Base-by-base conservation (phyloP, 805 yeast genomes). In the Nakazawaea ambrosiae region DNA sequence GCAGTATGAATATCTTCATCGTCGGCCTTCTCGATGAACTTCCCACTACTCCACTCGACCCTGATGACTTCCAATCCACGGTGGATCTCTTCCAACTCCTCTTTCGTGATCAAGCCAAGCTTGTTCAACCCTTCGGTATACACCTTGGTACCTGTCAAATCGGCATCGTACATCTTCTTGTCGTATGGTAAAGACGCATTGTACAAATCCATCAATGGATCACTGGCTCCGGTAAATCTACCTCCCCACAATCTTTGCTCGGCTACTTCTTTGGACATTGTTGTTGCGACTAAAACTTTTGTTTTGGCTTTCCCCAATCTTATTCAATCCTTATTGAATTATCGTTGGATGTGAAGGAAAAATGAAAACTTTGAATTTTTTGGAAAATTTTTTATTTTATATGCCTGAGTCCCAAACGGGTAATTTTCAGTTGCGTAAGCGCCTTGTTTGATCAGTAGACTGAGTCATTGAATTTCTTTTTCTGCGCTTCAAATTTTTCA, bases 1-100 rank as follows among this genome's bases (percentile, higher is more conserved):
- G 98, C 98, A 30, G 99, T 92, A 60, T 92, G 99, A 46, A 92
- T 92, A 55, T 92, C 99, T 62, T 92, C 99, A 60, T 92, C 99
- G 27, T 94, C 95, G 10, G 81, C 73, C 55, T 84, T 80, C 55
- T 80, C 94, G 10, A 65, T 80, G 56, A 87, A 87, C 19, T 55
- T 61, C 28, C 70, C 76, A 7, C 53, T 46, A n/a, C 66, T 71
- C 99, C 99, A 92, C 61, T 92, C 99, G 36, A 63, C 63, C 49
- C 75, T 70, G 47, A 92, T 82, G 30, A 61, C 57, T 33, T 67
- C 78, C 41, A 92, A 67, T 2, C 99, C 98, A 33, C 75, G 61
- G 60, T 90, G 97, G 49, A 92, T 88, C 54, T 84, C 84, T 2
- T 53, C 39, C 45, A 90, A 66, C 63, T 92, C 99, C 9, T 79